Base-by-base conservation (phyloP, 2,329 filamentous ascomycete species). In the Cladophialophora exuberans region DNA sequence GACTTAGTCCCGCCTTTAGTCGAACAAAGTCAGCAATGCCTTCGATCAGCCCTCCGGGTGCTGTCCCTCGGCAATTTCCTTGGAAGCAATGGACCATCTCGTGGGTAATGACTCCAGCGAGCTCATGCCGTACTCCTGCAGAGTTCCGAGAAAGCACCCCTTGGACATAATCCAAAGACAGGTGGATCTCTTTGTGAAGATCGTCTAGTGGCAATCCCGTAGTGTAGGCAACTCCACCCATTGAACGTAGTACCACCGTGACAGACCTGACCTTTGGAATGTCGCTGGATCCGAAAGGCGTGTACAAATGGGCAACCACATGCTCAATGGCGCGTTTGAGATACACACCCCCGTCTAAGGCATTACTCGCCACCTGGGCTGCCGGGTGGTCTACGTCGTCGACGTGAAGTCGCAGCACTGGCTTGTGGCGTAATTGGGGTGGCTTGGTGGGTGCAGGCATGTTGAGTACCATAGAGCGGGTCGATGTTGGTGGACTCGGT, bases 51-150 rank as follows among this genome's bases (percentile, higher is more conserved):
- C 94, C 94, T 0, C 86, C 86, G 0, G 88, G 88, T 38, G 84
- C 74, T 3, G 72, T 74, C 0, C 75, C 77, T 7, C 71, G 75
- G 1, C 79, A 87, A 64, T 90, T 86, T 72, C 89, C 88, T 72
- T 97, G 93, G 74, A 88, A 95, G 73, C 91, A 97, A 75, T 97
- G 94, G 11, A 97, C 93, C 59, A 97, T 86, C 73, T 97, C 93
- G 69, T 97, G 93, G 1, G 88, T 87, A 17, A 97, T 72, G 0
- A 97, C 91, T 35, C 94, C 94, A 15, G 83, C 75, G 56, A 97
- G 84, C 74, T 97, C 90, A 26, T 61, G 57, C 10, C 52, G 49
- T 23, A 64, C 38, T 13, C 52, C 47, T 4, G 54, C 23, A 4
- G 54, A 33, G 49, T 65, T 62, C 30, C 55, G 18, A 9, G 54